Percentiles rank a stretch among this genome's conserved stretches.
These are phyloP conservation scores for Russula abietina DNA, from an alignment of 768 basidiomycete species.

Conservation along the genomic window DNA sequence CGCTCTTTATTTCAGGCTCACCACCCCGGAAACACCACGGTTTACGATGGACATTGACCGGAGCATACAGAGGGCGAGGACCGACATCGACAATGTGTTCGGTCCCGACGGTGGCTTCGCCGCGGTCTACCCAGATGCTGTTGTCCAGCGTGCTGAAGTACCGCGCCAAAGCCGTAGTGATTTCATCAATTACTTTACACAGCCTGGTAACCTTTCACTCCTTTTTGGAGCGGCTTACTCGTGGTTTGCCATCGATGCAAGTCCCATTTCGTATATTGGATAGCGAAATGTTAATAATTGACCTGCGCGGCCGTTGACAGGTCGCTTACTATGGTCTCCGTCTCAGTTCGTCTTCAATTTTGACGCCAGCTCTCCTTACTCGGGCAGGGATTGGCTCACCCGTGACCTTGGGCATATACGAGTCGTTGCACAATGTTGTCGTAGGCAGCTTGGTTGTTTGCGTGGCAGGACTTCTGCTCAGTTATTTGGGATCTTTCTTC, in stretches of 20 bases:
- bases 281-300: not conserved
- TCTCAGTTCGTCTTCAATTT: constrained; percentile 72
- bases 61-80: constrained; percentile 65
- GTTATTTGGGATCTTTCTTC: constrained; percentile 60
- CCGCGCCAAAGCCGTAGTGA: constrained; percentile 63
- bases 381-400: constrained; percentile 56
- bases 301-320: constrained; percentile 30
- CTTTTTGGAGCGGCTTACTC: constrained; percentile 73
- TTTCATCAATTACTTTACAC: constrained; percentile 59
- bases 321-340: constrained; percentile 88
- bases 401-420: constrained; percentile 33
- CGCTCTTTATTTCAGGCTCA: constrained; percentile 87
- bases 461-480: constrained; percentile 73
- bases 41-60: constrained; percentile 89
- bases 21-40: constrained; percentile 88
- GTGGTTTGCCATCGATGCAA: constrained; percentile 85
- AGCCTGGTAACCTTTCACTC: constrained; percentile 72
- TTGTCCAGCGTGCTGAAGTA: constrained; percentile 54
- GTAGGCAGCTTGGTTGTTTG: constrained; percentile 73
- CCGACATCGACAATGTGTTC: constrained; percentile 67
- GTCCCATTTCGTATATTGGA: constrained; percentile 31
- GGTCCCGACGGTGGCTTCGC: constrained; percentile 26
- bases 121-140: constrained; percentile 46
- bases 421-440: constrained; percentile 55
- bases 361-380: constrained; percentile 41